Percentiles rank a stretch among this genome's conserved stretches.
These are phyloP conservation scores for Arthrinium puccinioides DNA, from an alignment of 2,329 filamentous ascomycete species.

Conservation along the genomic window DNA sequence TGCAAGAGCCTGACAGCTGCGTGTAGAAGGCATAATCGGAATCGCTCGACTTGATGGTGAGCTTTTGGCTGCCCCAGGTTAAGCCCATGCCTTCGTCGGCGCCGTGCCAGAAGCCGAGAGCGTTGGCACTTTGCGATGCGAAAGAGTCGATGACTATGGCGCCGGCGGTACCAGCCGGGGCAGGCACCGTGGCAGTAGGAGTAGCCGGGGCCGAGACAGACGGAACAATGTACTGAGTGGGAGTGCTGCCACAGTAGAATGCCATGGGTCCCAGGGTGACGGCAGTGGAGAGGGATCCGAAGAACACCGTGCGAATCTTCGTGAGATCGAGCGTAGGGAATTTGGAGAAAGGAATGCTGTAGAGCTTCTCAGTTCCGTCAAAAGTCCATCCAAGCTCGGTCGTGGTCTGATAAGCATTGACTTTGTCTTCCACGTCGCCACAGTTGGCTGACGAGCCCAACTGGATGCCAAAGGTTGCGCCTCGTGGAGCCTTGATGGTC, in stretches of 20 bases:
- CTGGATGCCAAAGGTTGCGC: slow-evolving; percentile 44
- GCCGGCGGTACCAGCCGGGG: slow-evolving; percentile 39
- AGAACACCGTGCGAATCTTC: slow-evolving; percentile 44
- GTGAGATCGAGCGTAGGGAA: slow-evolving; percentile 41
- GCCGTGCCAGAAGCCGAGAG: slow-evolving; percentile 59
- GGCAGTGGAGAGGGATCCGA: slow-evolving; percentile 36
- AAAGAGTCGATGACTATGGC: slow-evolving; percentile 57
- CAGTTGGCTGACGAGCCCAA: slow-evolving; percentile 40
- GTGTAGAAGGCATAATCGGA: slow-evolving; percentile 56
- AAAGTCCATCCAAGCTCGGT: slow-evolving; percentile 51
- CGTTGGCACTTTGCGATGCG: slow-evolving; percentile 41
- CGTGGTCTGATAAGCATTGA: slow-evolving; percentile 31
- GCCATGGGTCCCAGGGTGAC: slow-evolving; percentile 49
- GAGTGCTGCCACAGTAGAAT: slow-evolving; percentile 48
- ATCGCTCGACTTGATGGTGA: slow-evolving; percentile 51
- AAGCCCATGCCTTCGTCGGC: slow-evolving; percentile 51
- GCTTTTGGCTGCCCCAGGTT: slow-evolving; percentile 40
- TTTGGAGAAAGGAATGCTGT: slow-evolving; percentile 48
- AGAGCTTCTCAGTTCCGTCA: slow-evolving; percentile 52
- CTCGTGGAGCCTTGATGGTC: slow-evolving; percentile 44
- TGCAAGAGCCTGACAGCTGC: slow-evolving; percentile 46
- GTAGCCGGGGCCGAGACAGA: slow-evolving; percentile 30
- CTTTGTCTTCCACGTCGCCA: slow-evolving; percentile 26
- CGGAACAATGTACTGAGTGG: slow-evolving; percentile 39
- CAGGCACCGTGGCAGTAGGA: slow-evolving; percentile 39